phyloP scores from a whole-genome alignment of 768 basidiomycete genomes.

The Albatrellus ellisii region DNA sequence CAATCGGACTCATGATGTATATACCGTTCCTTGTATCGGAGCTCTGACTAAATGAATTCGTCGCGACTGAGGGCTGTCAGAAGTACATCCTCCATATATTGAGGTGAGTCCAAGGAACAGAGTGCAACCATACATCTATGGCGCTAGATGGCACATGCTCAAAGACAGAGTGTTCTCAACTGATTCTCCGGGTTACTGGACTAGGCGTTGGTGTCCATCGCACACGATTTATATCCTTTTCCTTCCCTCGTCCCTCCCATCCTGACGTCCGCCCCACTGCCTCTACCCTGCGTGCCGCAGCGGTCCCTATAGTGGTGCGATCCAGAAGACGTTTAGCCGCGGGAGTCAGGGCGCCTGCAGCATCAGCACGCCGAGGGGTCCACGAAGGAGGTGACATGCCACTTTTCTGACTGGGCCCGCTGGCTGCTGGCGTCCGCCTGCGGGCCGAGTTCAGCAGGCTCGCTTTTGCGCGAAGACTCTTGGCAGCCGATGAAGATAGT shows the following conservation, averaged over 20 bases:
- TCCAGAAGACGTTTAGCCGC: conserved; percentile 70
- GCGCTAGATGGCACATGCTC: conserved; percentile 7
- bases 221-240: conserved; percentile 49
- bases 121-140: background rate
- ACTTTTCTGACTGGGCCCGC: conserved; percentile 21
- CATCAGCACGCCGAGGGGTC: conserved; percentile 67
- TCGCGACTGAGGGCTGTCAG: background rate
- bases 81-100: conserved; percentile 4
- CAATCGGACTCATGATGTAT: conserved; percentile 5
- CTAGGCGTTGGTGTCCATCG: conserved; percentile 74
- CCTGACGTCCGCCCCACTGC: conserved; percentile 44
- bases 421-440: conserved; percentile 15
- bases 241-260: conserved; percentile 47
- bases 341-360: conserved; percentile 71
- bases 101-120: background rate
- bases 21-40: conserved; percentile 6
- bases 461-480: conserved; percentile 69
- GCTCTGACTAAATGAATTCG: conserved; percentile 5
- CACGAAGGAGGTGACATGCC: conserved; percentile 71
- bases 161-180: too few species aligned
- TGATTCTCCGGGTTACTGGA: conserved; percentile 28
- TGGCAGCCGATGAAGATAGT: conserved; percentile 72
- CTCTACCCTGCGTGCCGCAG: conserved; percentile 51
- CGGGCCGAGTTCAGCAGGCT: conserved; percentile 36
- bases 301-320: conserved; percentile 52